Conservation (phyloP, 148 eudicot species). For the Dianthus caryophyllus region DNA sequence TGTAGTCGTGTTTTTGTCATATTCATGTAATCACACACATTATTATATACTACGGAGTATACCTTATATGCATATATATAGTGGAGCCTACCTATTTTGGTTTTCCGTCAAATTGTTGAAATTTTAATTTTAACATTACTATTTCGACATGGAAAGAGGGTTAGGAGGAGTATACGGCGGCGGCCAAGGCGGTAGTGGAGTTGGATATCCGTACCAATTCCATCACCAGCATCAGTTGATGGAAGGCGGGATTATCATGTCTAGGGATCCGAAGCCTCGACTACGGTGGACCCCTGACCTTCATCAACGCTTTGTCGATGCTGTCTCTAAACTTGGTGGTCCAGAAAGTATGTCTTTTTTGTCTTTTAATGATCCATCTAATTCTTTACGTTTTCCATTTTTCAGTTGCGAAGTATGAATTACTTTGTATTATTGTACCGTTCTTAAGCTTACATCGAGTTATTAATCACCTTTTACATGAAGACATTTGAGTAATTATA, state of each 20-base stretch:
- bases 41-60: no score
- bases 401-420: no score
- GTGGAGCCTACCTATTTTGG: no score
- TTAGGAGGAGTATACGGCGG: constrained; percentile 21
- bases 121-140: no score
- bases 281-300: constrained; percentile 79
- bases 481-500: no score
- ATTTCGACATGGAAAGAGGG: constrained; percentile 17
- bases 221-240: neutral
- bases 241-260: constrained; percentile 22
- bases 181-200: constrained; percentile 12
- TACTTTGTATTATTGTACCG: no score
- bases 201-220: constrained; percentile 10
- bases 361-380: neutral
- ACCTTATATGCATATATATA: no score
- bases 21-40: no score
- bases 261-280: constrained; percentile 56
- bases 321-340: constrained; percentile 75
- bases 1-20: no score
- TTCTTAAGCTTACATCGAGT: no score
- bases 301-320: constrained; percentile 69
- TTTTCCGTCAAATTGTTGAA: no score
- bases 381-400: neutral
- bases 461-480: no score
- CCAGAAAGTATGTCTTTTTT: constrained; percentile 43